phyloP scores from a whole-genome alignment of 345 rosid genomes.

The Lepidium aucheri region DNA sequence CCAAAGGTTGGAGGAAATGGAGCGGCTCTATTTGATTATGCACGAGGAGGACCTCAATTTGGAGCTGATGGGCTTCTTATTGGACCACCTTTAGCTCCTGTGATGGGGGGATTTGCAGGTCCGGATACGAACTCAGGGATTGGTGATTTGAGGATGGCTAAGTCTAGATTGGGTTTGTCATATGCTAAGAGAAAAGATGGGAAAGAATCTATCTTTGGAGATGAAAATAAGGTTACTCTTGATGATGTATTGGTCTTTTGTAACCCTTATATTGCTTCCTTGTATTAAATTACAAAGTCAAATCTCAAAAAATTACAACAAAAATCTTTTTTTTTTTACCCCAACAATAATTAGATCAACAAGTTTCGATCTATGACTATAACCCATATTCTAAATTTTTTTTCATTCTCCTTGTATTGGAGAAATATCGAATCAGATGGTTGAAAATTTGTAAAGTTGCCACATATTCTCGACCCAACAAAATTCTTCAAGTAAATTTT shows the following conservation, averaged over 20 bases:
- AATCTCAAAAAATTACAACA: not conserved
- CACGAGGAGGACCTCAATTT: conserved; percentile 49
- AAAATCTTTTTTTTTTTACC: too few species aligned
- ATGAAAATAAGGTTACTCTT: conserved; percentile 42
- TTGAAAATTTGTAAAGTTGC: too few species aligned
- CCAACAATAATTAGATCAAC: too few species aligned
- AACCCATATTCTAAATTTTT: too few species aligned
- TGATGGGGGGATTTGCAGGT: conserved; percentile 80
- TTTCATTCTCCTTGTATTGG: too few species aligned
- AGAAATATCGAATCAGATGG: too few species aligned
- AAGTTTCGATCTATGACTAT: too few species aligned
- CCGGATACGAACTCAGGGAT: conserved; percentile 75
- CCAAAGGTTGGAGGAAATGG: conserved; percentile 84
- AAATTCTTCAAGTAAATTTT: too few species aligned
- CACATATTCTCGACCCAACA: too few species aligned
- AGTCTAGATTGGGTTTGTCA: conserved; percentile 76
- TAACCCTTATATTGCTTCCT: conserved; percentile 66
- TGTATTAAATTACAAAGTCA: conserved; percentile 35
- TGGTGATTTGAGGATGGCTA: conserved; percentile 72
- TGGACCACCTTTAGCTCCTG: conserved; percentile 67
- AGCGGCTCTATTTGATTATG: conserved; percentile 80
- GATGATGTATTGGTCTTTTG: conserved; percentile 70
- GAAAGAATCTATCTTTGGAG: conserved; percentile 63
- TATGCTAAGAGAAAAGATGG: conserved; percentile 77
- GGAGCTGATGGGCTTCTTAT: conserved; percentile 81